Evolutionary conservation across 495 filamentous ascomycete genomes (phyloP).

Genomic region (Rhizodiscina lignyota): DNA sequence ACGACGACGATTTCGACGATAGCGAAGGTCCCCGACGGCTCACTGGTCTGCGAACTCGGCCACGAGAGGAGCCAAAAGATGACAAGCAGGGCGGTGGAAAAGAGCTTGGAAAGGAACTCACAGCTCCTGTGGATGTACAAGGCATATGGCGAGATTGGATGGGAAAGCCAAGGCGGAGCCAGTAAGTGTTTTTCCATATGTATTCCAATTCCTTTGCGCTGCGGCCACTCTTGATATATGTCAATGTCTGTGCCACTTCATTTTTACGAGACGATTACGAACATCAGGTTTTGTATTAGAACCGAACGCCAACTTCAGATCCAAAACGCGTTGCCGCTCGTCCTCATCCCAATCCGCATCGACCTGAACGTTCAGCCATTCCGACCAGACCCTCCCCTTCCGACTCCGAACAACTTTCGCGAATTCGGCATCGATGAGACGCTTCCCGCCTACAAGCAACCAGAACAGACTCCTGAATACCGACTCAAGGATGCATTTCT

Average conservation of each 20-base stretch:
- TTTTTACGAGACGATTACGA: background rate
- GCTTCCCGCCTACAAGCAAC: conserved; percentile 56
- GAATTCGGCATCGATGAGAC: conserved; percentile 46
- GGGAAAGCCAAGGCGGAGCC: conserved; percentile 47
- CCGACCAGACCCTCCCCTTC: conserved; percentile 55
- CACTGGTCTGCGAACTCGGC: conserved; percentile 68
- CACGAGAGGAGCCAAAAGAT: conserved; percentile 48
- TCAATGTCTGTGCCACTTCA: background rate
- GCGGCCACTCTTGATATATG: background rate
- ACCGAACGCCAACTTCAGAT: conserved; percentile 65
- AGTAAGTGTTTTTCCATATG: conserved; percentile 18
- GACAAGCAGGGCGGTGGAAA: conserved; percentile 45
- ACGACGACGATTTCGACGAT: conserved; percentile 89
- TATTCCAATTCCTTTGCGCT: background rate
- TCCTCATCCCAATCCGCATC: conserved; percentile 88
- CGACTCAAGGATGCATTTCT: conserved; percentile 85
- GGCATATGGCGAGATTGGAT: conserved; percentile 93
- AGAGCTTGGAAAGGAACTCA: conserved; percentile 72
- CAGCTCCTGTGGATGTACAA: conserved; percentile 64
- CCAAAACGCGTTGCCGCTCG: conserved; percentile 72
- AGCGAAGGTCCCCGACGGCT: conserved; percentile 61
- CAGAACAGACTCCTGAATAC: conserved; percentile 64
- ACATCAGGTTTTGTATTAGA: conserved; percentile 7
- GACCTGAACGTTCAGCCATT: conserved; percentile 80
- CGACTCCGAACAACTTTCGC: conserved; percentile 41